phyloP scores from a whole-genome alignment of 2,329 filamentous ascomycete genomes.

The Blastomyces gilchristii region DNA sequence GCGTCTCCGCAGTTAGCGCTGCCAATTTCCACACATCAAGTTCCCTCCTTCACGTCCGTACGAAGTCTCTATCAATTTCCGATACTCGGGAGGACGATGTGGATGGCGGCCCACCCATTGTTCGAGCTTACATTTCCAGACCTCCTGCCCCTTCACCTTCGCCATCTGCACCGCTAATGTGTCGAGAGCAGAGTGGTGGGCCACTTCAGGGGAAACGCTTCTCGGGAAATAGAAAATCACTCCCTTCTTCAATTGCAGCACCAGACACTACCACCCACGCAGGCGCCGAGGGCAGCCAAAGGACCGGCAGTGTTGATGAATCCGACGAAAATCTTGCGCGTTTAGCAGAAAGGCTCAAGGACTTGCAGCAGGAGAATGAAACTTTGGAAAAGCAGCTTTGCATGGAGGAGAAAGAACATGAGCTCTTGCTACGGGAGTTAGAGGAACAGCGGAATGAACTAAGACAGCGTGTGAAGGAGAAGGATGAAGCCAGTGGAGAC shows the following conservation, averaged over 20 bases:
- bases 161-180: constrained; percentile 50
- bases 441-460: constrained; percentile 71
- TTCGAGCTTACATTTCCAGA: constrained; percentile 45
- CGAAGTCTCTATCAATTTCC: constrained; percentile 44
- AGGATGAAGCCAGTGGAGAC: constrained; percentile 80
- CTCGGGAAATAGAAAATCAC: constrained; percentile 59
- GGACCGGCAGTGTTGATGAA: constrained; percentile 37
- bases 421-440: constrained; percentile 55
- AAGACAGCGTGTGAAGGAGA: constrained; percentile 68
- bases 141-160: constrained; percentile 47
- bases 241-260: constrained; percentile 51
- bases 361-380: constrained; percentile 71
- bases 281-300: constrained; percentile 32
- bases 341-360: constrained; percentile 71
- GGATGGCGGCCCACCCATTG: constrained; percentile 30
- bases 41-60: constrained; percentile 71
- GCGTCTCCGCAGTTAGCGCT: constrained; percentile 80
- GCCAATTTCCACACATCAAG: constrained; percentile 91
- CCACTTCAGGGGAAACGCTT: constrained; percentile 49
- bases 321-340: constrained; percentile 61
- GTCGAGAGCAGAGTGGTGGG: constrained; percentile 55
- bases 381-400: constrained; percentile 59
- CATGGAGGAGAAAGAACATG: constrained; percentile 60
- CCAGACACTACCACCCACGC: constrained; percentile 30
- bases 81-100: constrained; percentile 28